phyloP scores from a whole-genome alignment of 169 alveolate genomes.

The Cryptosporidium parvum region DNA sequence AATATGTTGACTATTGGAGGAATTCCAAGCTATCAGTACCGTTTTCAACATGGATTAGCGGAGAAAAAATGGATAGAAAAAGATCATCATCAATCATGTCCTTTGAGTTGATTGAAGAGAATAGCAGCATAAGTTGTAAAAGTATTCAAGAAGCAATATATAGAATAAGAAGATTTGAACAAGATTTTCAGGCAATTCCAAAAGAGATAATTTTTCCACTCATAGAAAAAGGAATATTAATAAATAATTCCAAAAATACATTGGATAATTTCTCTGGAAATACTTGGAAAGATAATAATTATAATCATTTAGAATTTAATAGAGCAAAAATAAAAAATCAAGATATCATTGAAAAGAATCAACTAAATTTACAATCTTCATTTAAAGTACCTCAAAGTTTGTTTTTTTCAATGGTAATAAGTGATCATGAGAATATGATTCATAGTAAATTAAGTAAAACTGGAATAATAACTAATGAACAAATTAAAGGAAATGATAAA shows the following conservation, averaged over 20 bases:
- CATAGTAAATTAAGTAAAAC: background rate
- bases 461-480: background rate
- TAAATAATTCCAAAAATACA: constrained; percentile 10
- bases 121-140: constrained; percentile 18
- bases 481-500: background rate
- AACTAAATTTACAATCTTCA: background rate
- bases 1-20: constrained; percentile 56
- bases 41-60: constrained; percentile 26
- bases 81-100: constrained; percentile 2
- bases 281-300: background rate
- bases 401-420: constrained; percentile 31
- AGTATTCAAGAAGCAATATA: constrained; percentile 68
- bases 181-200: constrained; percentile 46
- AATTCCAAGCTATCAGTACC: constrained; percentile 49
- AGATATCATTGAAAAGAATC: background rate
- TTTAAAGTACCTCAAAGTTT: constrained; percentile 67
- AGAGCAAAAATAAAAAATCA: background rate
- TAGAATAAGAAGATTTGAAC: constrained; percentile 52
- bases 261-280: background rate
- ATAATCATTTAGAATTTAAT: background rate
- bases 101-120: constrained; percentile 1
- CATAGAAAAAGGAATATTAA: background rate
- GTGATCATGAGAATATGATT: constrained; percentile 3
- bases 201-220: constrained; percentile 20
- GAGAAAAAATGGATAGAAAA: background rate